phyloP scores from a whole-genome alignment of 2,329 filamentous ascomycete genomes.

The Pseudogymnoascus verrucosus region DNA sequence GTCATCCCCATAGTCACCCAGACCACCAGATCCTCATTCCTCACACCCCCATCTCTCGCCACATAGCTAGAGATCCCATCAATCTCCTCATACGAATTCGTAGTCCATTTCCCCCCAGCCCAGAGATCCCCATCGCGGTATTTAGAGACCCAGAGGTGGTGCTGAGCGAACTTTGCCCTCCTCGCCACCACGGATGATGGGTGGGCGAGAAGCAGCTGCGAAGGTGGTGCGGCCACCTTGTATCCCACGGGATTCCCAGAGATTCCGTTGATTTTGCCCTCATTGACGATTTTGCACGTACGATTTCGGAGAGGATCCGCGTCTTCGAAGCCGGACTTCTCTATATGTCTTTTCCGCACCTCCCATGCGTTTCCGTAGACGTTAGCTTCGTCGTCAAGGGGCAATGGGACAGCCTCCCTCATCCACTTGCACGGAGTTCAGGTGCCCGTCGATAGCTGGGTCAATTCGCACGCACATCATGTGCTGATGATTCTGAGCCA shows the following conservation, averaged over 20 bases:
- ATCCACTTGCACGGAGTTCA: constrained; percentile 43
- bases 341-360: constrained; percentile 20
- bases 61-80: constrained; percentile 34
- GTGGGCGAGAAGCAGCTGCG: constrained; percentile 43
- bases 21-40: constrained; percentile 43
- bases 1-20: constrained; percentile 49
- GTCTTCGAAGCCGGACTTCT: constrained; percentile 34
- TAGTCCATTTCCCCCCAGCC: constrained; percentile 42
- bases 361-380: constrained; percentile 15
- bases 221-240: constrained; percentile 33
- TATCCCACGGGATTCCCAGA: background rate
- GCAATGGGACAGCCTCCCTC: constrained; percentile 49
- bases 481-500: constrained; percentile 63
- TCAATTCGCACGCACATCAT: constrained; percentile 58
- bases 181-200: constrained; percentile 34
- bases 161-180: constrained; percentile 40
- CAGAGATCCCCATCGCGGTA: constrained; percentile 41
- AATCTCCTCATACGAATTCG: constrained; percentile 40
- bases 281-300: background rate
- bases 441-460: constrained; percentile 45
- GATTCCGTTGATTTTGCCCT: background rate
- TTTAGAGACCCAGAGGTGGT: constrained; percentile 41
- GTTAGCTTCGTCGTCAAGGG: constrained; percentile 36
- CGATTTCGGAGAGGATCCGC: constrained; percentile 26
- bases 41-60: constrained; percentile 32